phyloP scores from a whole-genome alignment of 1,284 basidiomycete species.

The Microbotryum violaceum region DNA sequence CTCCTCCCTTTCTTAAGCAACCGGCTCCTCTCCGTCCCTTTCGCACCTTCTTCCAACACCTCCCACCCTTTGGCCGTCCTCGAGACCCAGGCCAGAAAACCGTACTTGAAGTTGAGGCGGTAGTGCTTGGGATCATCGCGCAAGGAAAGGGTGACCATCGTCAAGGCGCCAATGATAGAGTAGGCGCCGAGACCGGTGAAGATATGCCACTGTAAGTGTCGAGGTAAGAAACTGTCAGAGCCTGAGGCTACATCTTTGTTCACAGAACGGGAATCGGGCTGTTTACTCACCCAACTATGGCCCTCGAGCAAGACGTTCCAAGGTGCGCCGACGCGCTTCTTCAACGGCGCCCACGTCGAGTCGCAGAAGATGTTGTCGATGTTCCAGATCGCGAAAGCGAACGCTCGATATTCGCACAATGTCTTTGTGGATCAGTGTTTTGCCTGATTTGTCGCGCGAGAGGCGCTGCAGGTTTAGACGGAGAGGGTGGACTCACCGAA shows the following conservation, averaged over 20 bases:
- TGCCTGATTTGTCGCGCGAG: too few relatives aligned
- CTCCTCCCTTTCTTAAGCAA: too few relatives aligned
- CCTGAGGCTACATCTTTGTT: not conserved
- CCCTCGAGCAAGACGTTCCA: not conserved
- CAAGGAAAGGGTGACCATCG: not conserved
- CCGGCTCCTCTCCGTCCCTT: too few relatives aligned
- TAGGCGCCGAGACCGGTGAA: constrained; percentile 1
- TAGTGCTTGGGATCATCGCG: not conserved
- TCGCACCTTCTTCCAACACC: too few relatives aligned
- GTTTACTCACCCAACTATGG: not conserved
- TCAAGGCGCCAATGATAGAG: not conserved
- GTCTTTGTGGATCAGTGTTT: too few relatives aligned
- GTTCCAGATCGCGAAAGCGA: constrained; percentile 2
- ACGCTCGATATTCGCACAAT: too few relatives aligned
- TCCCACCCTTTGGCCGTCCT: not conserved
- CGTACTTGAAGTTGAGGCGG: not conserved
- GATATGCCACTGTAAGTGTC: not conserved
- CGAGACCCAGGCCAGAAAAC: not conserved
- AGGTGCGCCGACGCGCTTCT: not conserved
- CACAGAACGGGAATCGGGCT: not conserved
- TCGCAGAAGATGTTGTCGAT: constrained; percentile 1
- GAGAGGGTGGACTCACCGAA: too few relatives aligned
- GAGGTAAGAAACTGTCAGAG: not conserved
- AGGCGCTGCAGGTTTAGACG: too few relatives aligned
- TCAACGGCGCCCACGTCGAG: not conserved